Base-by-base conservation (phyloP, 2,329 filamentous ascomycete genomes). In the Penicillium sumatraense region DNA sequence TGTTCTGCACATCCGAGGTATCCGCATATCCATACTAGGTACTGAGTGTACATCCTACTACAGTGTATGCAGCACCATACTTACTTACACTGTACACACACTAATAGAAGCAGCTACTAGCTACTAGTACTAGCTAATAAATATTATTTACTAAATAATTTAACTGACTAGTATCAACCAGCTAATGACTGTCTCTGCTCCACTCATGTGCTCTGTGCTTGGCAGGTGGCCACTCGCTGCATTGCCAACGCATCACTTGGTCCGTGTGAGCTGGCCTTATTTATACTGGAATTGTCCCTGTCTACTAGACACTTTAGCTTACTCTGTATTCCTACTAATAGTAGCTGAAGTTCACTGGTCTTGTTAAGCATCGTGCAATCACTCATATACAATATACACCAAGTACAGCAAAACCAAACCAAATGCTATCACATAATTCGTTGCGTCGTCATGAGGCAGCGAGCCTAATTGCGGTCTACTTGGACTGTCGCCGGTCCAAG, bases 381-480 rank as follows among this genome's bases (percentile, higher is more conserved):
- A 31, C 29, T 42, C 38, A 48, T 35, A 38, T 42, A 50, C 41
- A 54, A 23, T 38, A 9, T 40, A 29, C 27, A 38, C 13, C 20
- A 49, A 41, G 14, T 8, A 41, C 27, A 21, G 24, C 33, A 52
- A 10, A 20, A 29, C 24, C 23, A n/a, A n/a, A n/a, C 8, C 11
- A 44, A 35, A 46, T 46, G 46, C n/a, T n/a, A 50, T 23, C 42
- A 41, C 31, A 54, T 50, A 48, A 54, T 42, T 55, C 79, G 74
- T 83, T 73, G 78, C 74, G 72, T 83, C 78, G 75, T 82, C 76
- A 81, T 72, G 70, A 63, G 69, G 68, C 64, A 59, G 73, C 66
- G 70, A 75, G 66, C 64, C 69, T 63, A 63, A 52, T 56, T n/a
- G n/a, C n/a, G 60, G 57, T 66, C 63, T 66, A 66, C 60, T 62